Percentiles rank a stretch among this genome's conserved stretches.
Conservation (phyloP, 1,284 basidiomycete genomes). For the Serendipita sp. region DNA sequence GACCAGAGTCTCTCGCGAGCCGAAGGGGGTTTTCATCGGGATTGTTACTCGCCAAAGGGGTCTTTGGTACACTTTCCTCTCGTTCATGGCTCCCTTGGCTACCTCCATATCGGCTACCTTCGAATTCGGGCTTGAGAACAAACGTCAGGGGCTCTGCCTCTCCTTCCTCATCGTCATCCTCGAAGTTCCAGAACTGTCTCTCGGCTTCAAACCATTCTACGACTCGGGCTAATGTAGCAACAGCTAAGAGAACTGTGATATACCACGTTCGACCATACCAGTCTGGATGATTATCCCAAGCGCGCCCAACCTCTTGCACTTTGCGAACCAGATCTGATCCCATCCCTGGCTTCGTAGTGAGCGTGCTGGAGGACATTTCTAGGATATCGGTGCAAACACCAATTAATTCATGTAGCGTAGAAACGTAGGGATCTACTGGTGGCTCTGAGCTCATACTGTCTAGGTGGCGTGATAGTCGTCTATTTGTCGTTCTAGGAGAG, state of each 20-base stretch:
- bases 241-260: conserved; percentile 89
- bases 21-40: conserved; percentile 11
- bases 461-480: conserved; percentile 19
- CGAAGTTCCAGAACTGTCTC: conserved; percentile 99
- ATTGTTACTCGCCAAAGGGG: conserved; percentile 6
- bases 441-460: conserved; percentile 14
- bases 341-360: conserved; percentile 72
- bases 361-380: conserved; percentile 76
- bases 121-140: conserved; percentile 70
- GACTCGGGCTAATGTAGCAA: conserved; percentile 89
- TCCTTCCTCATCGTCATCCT: conserved; percentile 67
- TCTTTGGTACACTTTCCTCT: neutral
- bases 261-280: conserved; percentile 99
- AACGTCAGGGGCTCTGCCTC: conserved; percentile 72
- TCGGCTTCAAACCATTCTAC: conserved; percentile 99
- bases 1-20: conserved; percentile 15
- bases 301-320: conserved; percentile 80
- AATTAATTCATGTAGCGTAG: conserved; percentile 83
- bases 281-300: conserved; percentile 95
- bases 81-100: neutral
- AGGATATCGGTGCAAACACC: conserved; percentile 87
- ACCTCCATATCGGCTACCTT: conserved; percentile 19
- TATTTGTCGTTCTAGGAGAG: conserved; percentile 42
- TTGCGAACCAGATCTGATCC: conserved; percentile 81
- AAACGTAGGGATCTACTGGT: conserved; percentile 81